Base-by-base conservation (phyloP, 441 rosid species). In the Euphorbia schlechtendalii region DNA sequence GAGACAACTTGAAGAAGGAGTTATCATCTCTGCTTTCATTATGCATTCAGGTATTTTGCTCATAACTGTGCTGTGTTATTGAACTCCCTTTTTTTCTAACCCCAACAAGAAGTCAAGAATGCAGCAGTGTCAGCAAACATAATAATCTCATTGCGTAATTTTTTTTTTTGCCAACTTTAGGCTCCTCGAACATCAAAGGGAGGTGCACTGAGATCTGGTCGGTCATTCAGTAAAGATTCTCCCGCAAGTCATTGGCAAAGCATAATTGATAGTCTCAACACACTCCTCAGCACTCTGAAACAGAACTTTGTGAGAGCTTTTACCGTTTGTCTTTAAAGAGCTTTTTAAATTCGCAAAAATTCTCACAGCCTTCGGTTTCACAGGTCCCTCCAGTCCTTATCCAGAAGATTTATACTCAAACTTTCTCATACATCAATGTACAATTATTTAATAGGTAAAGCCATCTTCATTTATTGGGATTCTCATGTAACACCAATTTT, bases 1-100 rank as follows among this genome's bases (percentile, higher is more conserved):
- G 99, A 63, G 99, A 95, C 81, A 96, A 92, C 83, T 77, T 89
- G 82, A 96, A 96, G 83, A 90, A 84, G 81, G 98, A 92, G 74
- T 73, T 96, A 76, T 74, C 86, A 3, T 80, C 93, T 68, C 82
- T 87, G 59, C 86, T 96, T 81, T 74, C 92, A 51, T 81, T 86
- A 48, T 92, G 99, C 86, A 92, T 96, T 77, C 99, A 96, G 97
- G 99, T 89, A 65, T 59, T 41, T 28, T 63, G 30, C 45, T n/a
- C n/a, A n/a, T 45, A 27, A 27, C 56, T 60, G 56, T 41, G 20
- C 41, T 48, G 32, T 62, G 53, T 48, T 56, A 24, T 69, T 70
- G 64, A 62, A 56, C 55, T 45, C 54, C 57, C n/a, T n/a, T 14
- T 34, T 51, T 48, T 56, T 20, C 43, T 56, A 15, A 46, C 64